Evolutionary conservation across 805 yeast genomes (phyloP), one percentile per base, ranked within the genome.

Genomic region (Starmera dryadoides): DNA sequence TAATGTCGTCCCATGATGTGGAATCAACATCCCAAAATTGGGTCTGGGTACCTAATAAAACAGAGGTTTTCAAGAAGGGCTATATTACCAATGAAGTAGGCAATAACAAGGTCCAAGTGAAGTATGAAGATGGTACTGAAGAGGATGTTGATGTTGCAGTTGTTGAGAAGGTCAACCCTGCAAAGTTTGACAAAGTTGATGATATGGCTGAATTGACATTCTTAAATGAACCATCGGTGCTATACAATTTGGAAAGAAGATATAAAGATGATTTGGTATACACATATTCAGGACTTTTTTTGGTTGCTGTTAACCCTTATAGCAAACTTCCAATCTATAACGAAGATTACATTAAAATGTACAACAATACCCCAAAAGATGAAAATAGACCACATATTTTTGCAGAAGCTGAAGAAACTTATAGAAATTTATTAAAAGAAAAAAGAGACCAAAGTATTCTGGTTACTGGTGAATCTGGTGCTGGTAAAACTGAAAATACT

Each of bases 391-490:
- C 99, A 1, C 99, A 93, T 58, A 88, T 93, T 30, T 93, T 80
- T 61, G 94, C 95, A 1, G 79, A 85, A 23, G 84, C 95, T 0
- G 96, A 93, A 53, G 77, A 78, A 35, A 95, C 98, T 1, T 86
- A 79, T 50, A 75, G 86, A 45, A 84, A 81, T 51, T 65, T 93
- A 56, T 64, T 86, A 11, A 68, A 72, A 11, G 80, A 83, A 46
- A 70, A 66, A 37, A 79, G 78, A 51, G 83, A 89, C 59, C 98
- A 93, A 64, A 81, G 94, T 11, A 87, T 93, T 40, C 68, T 93
- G 36, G 97, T 93, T n/a, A 93, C 98, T 0, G 99, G 99, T 47
- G 99, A 93, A 58, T 83, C 95, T 19, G 99, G 99, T 48, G 98
- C 99, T 0, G 99, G 99, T 38, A 93, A 93, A 58, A 93, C 99